Evolutionary conservation across 164 flowering plant genomes (phyloP), one percentile per base, ranked within the genome.

Genomic region (Annona cherimola): DNA sequence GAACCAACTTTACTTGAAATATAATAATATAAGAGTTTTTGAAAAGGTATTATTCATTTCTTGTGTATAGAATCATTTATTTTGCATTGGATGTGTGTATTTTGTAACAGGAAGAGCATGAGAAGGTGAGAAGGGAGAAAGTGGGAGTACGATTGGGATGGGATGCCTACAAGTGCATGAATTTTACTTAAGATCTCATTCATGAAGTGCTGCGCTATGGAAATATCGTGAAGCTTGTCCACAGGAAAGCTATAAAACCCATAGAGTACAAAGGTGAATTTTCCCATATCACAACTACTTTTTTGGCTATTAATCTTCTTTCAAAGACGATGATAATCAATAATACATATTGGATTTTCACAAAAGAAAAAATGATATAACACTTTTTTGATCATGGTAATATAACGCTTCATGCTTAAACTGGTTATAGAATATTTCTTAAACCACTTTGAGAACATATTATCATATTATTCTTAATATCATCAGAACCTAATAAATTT

Each of bases 171-270:
- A 61, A 45, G 20, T 42, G 41, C 42, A 71, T 71, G 73, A 71
- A 12, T 16, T 71, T 71, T 59, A 71, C 73, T 19, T 67, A 61
- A 6, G 12, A 43, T 35, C 66, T 73, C 45, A 73, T 73, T 1
- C 41, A 73, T 9, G 75, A 73, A 57, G 69, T n/a, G 26, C 39
- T 73, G 45, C 69, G 75, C 1, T 65, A 20, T 73, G 75, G 75
- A 12, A 73, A 73, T 39, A 42, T 73, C 3, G 75, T 67, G 42
- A 73, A 73, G 70, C 67, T 73, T 68, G 75, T 73, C 43, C 71
- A 67, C 42, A 73, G 75, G 60, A 73, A 67, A 67, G 69, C 75
- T 9, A 42, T 66, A 16, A 55, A 54, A 42, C 16, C 69, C 69
- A 66, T 73, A 20, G 35, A 54, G 40, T 73, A 39, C 69, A 73